Evolutionary conservation across 129 eudicot species (phyloP).

Genomic region (Logfia minima): DNA sequence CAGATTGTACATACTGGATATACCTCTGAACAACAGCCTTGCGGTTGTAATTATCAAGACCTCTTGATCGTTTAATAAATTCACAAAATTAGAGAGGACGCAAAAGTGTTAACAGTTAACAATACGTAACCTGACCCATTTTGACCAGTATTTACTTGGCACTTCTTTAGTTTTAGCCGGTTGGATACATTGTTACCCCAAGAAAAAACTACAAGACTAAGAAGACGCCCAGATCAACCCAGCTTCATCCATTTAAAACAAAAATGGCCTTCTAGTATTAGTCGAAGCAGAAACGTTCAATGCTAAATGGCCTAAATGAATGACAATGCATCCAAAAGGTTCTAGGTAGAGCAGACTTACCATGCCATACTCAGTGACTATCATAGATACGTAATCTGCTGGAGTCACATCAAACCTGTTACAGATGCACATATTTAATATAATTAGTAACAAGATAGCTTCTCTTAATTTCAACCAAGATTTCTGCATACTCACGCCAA

Average conservation of each 20-base stretch:
- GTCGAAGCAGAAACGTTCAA: not conserved
- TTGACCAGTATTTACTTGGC: too few species aligned
- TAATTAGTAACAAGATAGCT: not conserved
- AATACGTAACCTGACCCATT: too few species aligned
- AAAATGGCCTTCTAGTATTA: not conserved
- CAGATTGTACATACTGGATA: not conserved
- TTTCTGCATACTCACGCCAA: slow-evolving; percentile 55
- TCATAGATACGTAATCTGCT: slow-evolving; percentile 77
- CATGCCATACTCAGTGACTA: slow-evolving; percentile 91
- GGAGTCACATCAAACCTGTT: slow-evolving; percentile 90
- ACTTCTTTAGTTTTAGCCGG: too few species aligned
- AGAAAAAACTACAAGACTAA: not conserved
- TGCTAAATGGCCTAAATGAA: slow-evolving; percentile 3
- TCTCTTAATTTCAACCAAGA: slow-evolving; percentile 16
- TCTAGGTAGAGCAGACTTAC: slow-evolving; percentile 41
- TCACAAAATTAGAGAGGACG: too few species aligned
- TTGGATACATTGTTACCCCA: too few species aligned
- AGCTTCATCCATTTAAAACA: not conserved
- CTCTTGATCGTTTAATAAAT: too few species aligned
- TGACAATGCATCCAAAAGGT: not conserved
- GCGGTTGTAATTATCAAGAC: too few species aligned
- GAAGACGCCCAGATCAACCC: not conserved
- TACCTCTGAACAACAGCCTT: too few species aligned
- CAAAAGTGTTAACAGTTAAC: too few species aligned
- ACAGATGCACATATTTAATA: slow-evolving; percentile 24